phyloP scores from a whole-genome alignment of 2,329 filamentous ascomycete species.

The Exophiala oligosperma region DNA sequence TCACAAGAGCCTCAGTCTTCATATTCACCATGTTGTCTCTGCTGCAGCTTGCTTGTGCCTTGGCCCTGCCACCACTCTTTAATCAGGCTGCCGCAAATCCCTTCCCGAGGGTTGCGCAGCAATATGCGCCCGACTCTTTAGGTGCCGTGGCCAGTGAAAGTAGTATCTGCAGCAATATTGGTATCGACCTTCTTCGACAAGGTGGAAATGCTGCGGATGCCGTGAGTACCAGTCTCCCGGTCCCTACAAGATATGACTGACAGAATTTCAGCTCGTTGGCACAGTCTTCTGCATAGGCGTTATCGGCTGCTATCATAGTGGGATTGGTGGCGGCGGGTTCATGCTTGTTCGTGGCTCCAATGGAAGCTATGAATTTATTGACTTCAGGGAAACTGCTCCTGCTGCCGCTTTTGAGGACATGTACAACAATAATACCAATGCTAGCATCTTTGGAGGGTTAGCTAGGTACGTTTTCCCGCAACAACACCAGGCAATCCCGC shows the following conservation, averaged over 20 bases:
- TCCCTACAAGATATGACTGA: background rate
- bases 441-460: constrained; percentile 70
- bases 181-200: constrained; percentile 60
- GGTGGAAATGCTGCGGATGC: constrained; percentile 76
- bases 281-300: constrained; percentile 75
- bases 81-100: constrained; percentile 22
- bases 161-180: constrained; percentile 67
- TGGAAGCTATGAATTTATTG: constrained; percentile 80
- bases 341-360: constrained; percentile 72
- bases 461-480: constrained; percentile 49
- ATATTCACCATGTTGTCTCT: constrained; percentile 20
- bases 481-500: background rate
- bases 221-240: constrained; percentile 37
- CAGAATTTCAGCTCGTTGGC: constrained; percentile 57
- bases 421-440: constrained; percentile 70
- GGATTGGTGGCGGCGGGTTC: constrained; percentile 89
- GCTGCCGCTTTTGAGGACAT: constrained; percentile 80
- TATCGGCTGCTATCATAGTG: constrained; percentile 72
- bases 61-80: constrained; percentile 19
- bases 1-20: constrained; percentile 2
- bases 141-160: constrained; percentile 73
- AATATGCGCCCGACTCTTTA: constrained; percentile 29
- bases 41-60: constrained; percentile 16
- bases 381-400: constrained; percentile 87
- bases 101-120: constrained; percentile 9